Conservation (phyloP, 163 green algal genomes). For the Volvox carteri region DNA sequence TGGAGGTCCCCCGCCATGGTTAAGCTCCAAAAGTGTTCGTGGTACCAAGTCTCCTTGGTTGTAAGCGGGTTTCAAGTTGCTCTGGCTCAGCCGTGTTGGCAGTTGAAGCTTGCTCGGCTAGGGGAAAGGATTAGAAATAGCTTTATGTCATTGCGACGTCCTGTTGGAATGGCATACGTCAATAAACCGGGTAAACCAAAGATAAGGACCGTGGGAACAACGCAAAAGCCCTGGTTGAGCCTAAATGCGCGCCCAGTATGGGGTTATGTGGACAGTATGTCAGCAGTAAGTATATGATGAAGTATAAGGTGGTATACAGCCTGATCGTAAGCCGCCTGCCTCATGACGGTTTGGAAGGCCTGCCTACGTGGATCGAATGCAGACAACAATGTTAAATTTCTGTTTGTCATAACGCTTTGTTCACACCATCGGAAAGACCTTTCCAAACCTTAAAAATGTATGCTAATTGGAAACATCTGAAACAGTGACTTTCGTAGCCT, state of each 20-base stretch:
- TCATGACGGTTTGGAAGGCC: conserved; percentile 5
- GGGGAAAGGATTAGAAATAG: not conserved
- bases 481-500: too few relatives aligned
- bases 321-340: not conserved
- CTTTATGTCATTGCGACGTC: not conserved
- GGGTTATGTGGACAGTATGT: not conserved
- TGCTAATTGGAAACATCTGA: too few relatives aligned
- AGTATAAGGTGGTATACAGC: not conserved
- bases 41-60: not conserved
- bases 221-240: conserved; percentile 19
- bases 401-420: not conserved
- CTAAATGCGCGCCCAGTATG: not conserved
- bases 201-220: not conserved
- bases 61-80: not conserved
- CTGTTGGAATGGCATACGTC: too few relatives aligned
- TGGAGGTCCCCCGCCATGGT: conserved; percentile 15
- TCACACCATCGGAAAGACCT: not conserved
- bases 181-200: not conserved
- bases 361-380: conserved; percentile 16
- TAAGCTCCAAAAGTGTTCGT: not conserved
- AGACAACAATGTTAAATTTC: not conserved
- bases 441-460: too few relatives aligned
- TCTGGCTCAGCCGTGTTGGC: conserved; percentile 9
- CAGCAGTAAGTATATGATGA: not conserved
- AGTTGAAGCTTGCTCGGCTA: not conserved